Base-by-base conservation (phyloP, 495 filamentous ascomycete genomes). In the Bryoglossum gracile region DNA sequence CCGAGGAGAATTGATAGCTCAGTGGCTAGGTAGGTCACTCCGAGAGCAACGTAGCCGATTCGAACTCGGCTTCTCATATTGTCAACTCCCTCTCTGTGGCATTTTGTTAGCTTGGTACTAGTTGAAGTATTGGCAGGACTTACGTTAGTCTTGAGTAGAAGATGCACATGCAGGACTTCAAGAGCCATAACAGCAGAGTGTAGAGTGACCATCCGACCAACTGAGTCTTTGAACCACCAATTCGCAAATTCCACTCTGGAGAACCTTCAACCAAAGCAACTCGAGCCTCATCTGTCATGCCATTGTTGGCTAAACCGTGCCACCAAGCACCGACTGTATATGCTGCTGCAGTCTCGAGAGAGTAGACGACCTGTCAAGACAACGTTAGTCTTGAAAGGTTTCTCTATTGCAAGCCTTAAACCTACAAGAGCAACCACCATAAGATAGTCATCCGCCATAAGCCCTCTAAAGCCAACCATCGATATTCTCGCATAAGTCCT, bases 111-210 rank as follows among this genome's bases (percentile, higher is more conserved):
- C 14, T 21, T 5, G 21, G 10, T 18, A 17, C 32, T 36, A 25
- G 19, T 42, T 23, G 19, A 42, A 6, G 4, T 11, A 14, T 9
- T 22, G 8, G 16, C 8, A 24, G 53, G 26, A 6, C 68, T 62
- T 62, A 80, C 75, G 77, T 82, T 26, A 84, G 66, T 48, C 78
- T 67, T n/a, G 72, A 68, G 51, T 79, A 84, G 50, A 83, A 82
- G 17, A 74, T 61, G 23, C 71, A 69, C 69, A 82, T 73, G 56
- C 75, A 74, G 0, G 73, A 62, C 58, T 84, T 84, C 47, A 84
- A 42, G 24, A 67, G 53, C 77, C 77, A 84, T 8, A 84, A 54
- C 14, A 80, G 50, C 11, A 73, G 65, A 0, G 72, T 76, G 45
- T 82, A 83, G 1, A 74, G 53, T 9, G 72, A 75, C 78, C 78